Base-by-base conservation (phyloP, 192 early-diverging fungal genomes). In the Rhizoclosmatium globosum region DNA sequence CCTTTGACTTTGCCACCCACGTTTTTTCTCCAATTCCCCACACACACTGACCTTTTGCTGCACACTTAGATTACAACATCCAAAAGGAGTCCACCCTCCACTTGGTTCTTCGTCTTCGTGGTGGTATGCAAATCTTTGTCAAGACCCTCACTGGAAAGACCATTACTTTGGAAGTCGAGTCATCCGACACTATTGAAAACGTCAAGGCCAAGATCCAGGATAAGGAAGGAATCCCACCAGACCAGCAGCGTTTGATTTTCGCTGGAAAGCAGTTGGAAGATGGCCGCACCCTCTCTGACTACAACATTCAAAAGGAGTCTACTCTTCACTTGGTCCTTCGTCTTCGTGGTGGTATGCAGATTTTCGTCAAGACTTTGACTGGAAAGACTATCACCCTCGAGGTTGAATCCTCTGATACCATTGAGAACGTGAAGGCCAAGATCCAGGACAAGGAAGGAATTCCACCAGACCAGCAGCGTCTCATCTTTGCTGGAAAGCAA, bases 171-270 rank as follows among this genome's bases (percentile, higher is more conserved):
- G 91, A 92, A 82, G 92, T 93, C 3, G 91, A 92, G 79, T 91
- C 91, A 44, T 90, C 91, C 11, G 92, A 93, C 83, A 92, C 91
- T 57, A 94, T 94, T 79, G 92, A 92, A 31, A 92, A 94, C 71
- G 91, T 94, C 56, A 94, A 94, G 86, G 82, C 89, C 66, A 94
- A 94, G 84, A 92, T 94, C 82, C 93, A 94, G 81, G 92, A 93
- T 74, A 92, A 92, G 83, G 93, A 94, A 76, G 91, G 91, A 67
- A 94, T 94, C 69, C 91, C 92, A 53, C 89, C 88, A 74, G 92
- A 94, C 85, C 92, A 93, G 84, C 93, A 94, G 82, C 92, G 93
- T 68, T 82, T 94, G 43, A 93, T 94, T 80, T 94, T 94, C 73
- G 92, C 92, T 48, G 93, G 93, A 56, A 94, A 94, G 83, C 90